Percentiles rank a stretch among this genome's conserved stretches.
These are phyloP conservation scores for Leishmania mexicana DNA, from an alignment of 208 protist species.

Conservation along the genomic window DNA sequence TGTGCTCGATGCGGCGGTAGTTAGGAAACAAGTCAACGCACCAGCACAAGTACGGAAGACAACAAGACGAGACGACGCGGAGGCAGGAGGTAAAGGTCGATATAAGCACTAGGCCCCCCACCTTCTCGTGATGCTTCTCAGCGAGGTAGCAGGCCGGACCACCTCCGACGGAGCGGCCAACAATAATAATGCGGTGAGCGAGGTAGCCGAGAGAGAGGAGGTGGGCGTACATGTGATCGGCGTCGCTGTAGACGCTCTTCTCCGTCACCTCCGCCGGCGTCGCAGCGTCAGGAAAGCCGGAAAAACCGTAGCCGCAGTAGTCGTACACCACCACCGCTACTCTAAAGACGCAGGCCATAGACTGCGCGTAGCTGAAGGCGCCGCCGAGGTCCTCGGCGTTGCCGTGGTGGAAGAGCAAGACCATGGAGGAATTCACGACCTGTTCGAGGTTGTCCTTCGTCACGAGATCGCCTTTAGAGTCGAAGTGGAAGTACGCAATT, in stretches of 20 bases:
- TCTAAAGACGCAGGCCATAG: constrained; percentile 27
- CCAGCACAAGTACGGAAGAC: constrained; percentile 33
- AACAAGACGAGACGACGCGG: constrained; percentile 38
- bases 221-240: constrained; percentile 66
- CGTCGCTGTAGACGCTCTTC: constrained; percentile 66
- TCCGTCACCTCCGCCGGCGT: constrained; percentile 20
- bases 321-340: constrained; percentile 67
- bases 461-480: background rate
- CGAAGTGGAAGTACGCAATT: constrained; percentile 39
- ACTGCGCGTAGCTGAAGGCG: constrained; percentile 36
- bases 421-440: constrained; percentile 18
- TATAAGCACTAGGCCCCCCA: constrained; percentile 65
- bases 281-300: constrained; percentile 14
- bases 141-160: constrained; percentile 79
- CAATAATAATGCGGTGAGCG: constrained; percentile 49
- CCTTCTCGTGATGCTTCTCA: constrained; percentile 55
- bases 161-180: constrained; percentile 80
- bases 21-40: constrained; percentile 71
- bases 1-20: constrained; percentile 39
- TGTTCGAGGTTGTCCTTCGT: background rate
- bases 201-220: constrained; percentile 42
- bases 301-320: constrained; percentile 85
- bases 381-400: constrained; percentile 73
- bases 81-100: constrained; percentile 81
- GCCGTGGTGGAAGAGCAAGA: constrained; percentile 77